Base-by-base conservation (phyloP, 2,329 filamentous ascomycete species). In the Fusarium sacchari region DNA sequence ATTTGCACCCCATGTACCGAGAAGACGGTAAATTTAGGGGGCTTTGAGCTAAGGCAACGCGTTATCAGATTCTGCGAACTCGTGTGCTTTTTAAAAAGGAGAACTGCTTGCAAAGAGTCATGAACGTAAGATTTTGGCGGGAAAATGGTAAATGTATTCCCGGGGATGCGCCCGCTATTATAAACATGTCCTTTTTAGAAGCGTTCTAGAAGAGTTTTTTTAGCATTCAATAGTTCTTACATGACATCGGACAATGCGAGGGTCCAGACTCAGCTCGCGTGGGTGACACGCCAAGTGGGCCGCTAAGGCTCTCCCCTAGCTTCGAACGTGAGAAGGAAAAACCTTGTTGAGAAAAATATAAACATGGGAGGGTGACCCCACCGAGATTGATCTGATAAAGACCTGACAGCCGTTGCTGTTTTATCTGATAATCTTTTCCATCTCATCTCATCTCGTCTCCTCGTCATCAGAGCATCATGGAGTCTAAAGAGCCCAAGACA, bases 331-430 rank as follows among this genome's bases (percentile, higher is more conserved):
- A 26, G 52, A 14, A 14, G 15, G 30, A 32, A 26, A 62, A 74
- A 53, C 70, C 58, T 65, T 66, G 58, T 53, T 34, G 3, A 32
- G 30, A 42, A 43, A 43, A 57, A 24, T 28, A 47, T 40, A 55
- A 55, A 55, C 50, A 39, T 39, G 6, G 11, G 34, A 55, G 34
- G 24, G 6, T 55, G 67, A 59, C 60, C 72, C 74, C 74, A 76
- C 72, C 30, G 36, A 62, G 24, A 32, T 73, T 60, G 66, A 76
- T 76, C 74, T 76, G 74, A 76, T 76, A 76, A 76, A 76, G 61
- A 26, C 39, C 39, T 52, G 62, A 42, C 53, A 37, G 22, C 57
- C 24, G 20, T 32, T 13, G 13, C 49, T 47, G 32, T 36, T 58
- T 58, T 56, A 67, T 67, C 63, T 61, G 65, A 67, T 67, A 62